phyloP scores from a whole-genome alignment of 495 filamentous ascomycete genomes.

The Penicillium nucicola region DNA sequence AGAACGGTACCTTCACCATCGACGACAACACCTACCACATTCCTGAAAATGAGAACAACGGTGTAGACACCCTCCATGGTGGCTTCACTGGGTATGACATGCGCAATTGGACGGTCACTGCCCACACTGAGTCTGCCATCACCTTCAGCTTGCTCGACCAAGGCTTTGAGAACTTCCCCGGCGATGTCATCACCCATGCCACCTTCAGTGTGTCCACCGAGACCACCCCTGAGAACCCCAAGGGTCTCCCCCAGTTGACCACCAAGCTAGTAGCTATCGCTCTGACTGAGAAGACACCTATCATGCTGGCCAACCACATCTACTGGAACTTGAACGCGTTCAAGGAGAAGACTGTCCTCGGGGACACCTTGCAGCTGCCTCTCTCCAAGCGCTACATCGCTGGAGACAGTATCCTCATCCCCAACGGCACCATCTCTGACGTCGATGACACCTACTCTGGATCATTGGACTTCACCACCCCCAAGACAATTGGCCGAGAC shows the following conservation, averaged over 20 bases:
- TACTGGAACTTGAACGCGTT: constrained; percentile 93
- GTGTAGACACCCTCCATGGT: constrained; percentile 73
- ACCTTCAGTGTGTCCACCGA: constrained; percentile 60
- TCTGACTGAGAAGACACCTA: constrained; percentile 74
- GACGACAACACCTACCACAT: constrained; percentile 64
- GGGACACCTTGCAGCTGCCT: constrained; percentile 71
- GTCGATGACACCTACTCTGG: constrained; percentile 55
- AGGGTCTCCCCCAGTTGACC: constrained; percentile 43
- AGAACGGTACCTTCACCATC: constrained; percentile 75
- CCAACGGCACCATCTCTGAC: constrained; percentile 68
- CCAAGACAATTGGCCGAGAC: constrained; percentile 71
- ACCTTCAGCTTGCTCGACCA: constrained; percentile 78
- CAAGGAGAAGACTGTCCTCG: constrained; percentile 60
- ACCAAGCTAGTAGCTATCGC: constrained; percentile 59
- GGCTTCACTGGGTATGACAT: constrained; percentile 79
- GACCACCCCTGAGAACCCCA: constrained; percentile 34
- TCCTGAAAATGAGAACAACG: constrained; percentile 67
- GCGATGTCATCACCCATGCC: constrained; percentile 73
- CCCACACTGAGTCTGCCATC: constrained; percentile 62
- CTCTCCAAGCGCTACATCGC: constrained; percentile 65
- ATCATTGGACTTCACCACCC: constrained; percentile 72
- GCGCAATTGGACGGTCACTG: constrained; percentile 75
- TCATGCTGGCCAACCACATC: constrained; percentile 78
- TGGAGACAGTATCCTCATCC: constrained; percentile 75
- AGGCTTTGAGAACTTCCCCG: constrained; percentile 74